Base-by-base conservation (phyloP, 176 grass and related monocot genomes). In the Eleusine indica region DNA sequence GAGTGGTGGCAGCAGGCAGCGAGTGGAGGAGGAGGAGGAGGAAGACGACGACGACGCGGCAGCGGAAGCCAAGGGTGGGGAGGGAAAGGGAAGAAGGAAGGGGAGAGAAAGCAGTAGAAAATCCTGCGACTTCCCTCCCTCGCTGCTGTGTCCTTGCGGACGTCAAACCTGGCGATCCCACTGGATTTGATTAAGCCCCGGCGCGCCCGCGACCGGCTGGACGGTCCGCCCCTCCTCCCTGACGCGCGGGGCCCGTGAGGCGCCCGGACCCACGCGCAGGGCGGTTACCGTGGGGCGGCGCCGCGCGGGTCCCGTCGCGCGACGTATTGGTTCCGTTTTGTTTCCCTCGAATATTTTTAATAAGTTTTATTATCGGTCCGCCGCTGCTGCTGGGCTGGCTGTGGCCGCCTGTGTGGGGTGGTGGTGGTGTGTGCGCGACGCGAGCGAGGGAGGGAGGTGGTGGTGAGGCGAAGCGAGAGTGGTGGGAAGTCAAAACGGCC, bases 101-200 rank as follows among this genome's bases (percentile, higher is more conserved):
- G 30, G 11, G 64, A 5, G 0, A 28, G 42, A 25, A 53, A 18
- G 21, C 47, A 54, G 78, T 80, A 80, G 78, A 80, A 80, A 80
- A 80, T 56, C 66, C 48, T 7, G 49, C 66, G 66, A 56, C 48
- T 70, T 35, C 63, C 58, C 13, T 53, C 51, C 15, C 63, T 13
- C 30, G 4, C 18, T 21, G 18, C 5, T 7, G 18, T 14, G 41
- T 82, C 86, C 88, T 90, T 91, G 91, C 94, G 94, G 94, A 93
- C 94, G 91, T 94, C 94, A 97, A 91, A 65, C 75, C 87, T 90
- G 91, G 89, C 88, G 90, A 83, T 78, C 91, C 87, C 85, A 87
- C 93, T 88, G 74, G 72, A 91, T 94, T 91, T 86, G 70, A 70
- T 75, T 89, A 72, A 86, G 85, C 66, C 63, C 87, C 28, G 51